Base-by-base conservation (phyloP, 805 yeast species). In the Metschnikowia drakensbergensis region DNA sequence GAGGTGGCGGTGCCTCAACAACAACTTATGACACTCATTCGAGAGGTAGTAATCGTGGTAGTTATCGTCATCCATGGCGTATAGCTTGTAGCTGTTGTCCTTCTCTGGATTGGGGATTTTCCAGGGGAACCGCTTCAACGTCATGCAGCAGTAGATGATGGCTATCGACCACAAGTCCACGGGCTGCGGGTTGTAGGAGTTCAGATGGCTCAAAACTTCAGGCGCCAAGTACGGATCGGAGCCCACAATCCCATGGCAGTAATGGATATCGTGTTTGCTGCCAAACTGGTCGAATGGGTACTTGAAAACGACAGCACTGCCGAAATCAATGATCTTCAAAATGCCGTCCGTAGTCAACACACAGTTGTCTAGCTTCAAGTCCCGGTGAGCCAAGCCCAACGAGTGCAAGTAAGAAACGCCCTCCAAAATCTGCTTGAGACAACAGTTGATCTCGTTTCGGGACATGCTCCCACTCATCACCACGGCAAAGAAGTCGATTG, bases 201-300 rank as follows among this genome's bases (percentile, higher is more conserved):
- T 70, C 51, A 69, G 69, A 29, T 76, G 76, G 46, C 84, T 55
- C 46, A 63, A 70, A 13, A 86, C 91, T 66, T 87, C 96, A 0
- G 96, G 95, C 0, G 94, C 94, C 57, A 87, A 74, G 63, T 87
- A 87, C 8, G 96, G 96, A 66, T 87, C 96, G 11, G 88, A 82
- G 9, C 96, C 96, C 48, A 86, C 91, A 52, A 87, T 79, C 5
- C 94, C 94, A 58, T 81, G 88, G 6, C 65, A 61, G 45, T 57
- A 47, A 44, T 61, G 65, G 27, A 63, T 55, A 13, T 51, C 57
- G 50, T 54, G 59, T 29, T 87, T 81, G 60, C 74, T 73, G 76
- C 68, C 34, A 75, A 75, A 37, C 75, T 77, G 57, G 82, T 86
- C 65, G 45, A 54, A 83, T 3, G 94, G 94, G 59, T 86, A 86